Evolutionary conservation across 2,329 filamentous ascomycete species (phyloP), one percentile per base, ranked within the genome.

Genomic region (Plenodomus biglobosus): DNA sequence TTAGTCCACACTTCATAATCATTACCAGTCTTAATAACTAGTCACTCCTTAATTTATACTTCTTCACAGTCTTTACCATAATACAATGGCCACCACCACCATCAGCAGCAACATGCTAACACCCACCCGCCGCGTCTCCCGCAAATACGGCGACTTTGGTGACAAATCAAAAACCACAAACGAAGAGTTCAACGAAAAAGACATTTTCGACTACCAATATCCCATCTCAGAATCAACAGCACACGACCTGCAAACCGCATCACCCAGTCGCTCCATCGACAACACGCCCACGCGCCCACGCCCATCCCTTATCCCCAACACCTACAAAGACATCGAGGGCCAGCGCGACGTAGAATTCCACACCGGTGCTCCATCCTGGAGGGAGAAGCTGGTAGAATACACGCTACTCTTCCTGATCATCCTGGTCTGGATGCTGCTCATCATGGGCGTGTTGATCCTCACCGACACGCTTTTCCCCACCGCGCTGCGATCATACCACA

Each of bases 391-490:
- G 17, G 11, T 39, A 16, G 22, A 24, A 3, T 44, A 39, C 35
- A 20, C 19, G 1, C 17, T 34, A 13, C 17, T 44, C 18, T 18
- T 24, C 13, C 3, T 44, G n/a, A 36, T 38, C 16, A 11, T 44
- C 13, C 24, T 44, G 11, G 19, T 44, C 5, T 44, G 42, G 42
- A 16, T 44, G 13, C 13, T 38, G 4, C 42, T 44, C 13, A 39
- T 38, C 36, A n/a, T 34, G 13, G 42, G 36, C 17, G 42, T 44
- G 22, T 18, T 44, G 10, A 22, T 44, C 4, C 11, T 44, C 21
- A 39, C 42, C 20, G 42, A 44, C 24, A 38, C 30, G 7, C 24
- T 39, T 18, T n/a, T 44, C 10, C 42, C 42, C 20, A 36, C 20
- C 8, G 35, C 19, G 13, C 36, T 44, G 36, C n/a, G 42, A 7